These are phyloP conservation scores for Ogataea nitratoaversa DNA, from an alignment of 805 yeast genomes.

Conservation along the genomic window DNA sequence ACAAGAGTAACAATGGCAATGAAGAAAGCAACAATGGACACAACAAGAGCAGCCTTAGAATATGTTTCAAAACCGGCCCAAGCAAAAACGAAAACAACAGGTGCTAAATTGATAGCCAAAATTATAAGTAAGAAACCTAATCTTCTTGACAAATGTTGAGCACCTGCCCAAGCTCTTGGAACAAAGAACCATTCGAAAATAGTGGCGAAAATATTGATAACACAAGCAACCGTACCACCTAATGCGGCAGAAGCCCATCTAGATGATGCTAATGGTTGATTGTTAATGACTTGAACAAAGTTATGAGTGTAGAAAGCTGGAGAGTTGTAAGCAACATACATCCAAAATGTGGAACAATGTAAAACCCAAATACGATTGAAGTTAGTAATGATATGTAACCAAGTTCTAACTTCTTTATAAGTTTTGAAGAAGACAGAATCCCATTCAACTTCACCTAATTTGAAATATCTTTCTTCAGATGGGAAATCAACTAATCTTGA, in stretches of 20 bases:
- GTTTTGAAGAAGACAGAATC: conserved; percentile 89
- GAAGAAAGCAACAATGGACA: conserved; percentile 84
- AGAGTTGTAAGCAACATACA: conserved; percentile 89
- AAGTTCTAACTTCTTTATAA: conserved; percentile 90
- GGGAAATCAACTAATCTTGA: conserved; percentile 88
- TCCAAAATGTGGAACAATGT: conserved; percentile 88
- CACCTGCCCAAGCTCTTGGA: conserved; percentile 99
- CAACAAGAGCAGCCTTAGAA: conserved; percentile 70
- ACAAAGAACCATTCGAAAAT: conserved; percentile 92
- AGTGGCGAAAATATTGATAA: conserved; percentile 83
- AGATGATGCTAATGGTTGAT: conserved; percentile 85
- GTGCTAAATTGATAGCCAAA: conserved; percentile 72
- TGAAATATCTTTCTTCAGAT: conserved; percentile 79
- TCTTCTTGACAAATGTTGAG: conserved; percentile 91
- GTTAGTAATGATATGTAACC: conserved; percentile 94
- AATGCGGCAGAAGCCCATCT: conserved; percentile 91
- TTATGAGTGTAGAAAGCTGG: conserved; percentile 86
- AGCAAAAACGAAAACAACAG: conserved; percentile 79
- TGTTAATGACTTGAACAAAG: conserved; percentile 77
- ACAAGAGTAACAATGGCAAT: conserved; percentile 79
- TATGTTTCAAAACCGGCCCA: conserved; percentile 65
- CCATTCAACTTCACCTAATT: conserved; percentile 93
- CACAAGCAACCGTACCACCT: conserved; percentile 84
- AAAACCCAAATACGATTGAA: conserved; percentile 98
- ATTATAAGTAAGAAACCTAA: conserved; percentile 67